A percentile compares a stretch with the other conserved stretches of the same genome.
phyloP scores from a whole-genome alignment of 768 basidiomycete genomes.

The Xanthoconium purpureum region DNA sequence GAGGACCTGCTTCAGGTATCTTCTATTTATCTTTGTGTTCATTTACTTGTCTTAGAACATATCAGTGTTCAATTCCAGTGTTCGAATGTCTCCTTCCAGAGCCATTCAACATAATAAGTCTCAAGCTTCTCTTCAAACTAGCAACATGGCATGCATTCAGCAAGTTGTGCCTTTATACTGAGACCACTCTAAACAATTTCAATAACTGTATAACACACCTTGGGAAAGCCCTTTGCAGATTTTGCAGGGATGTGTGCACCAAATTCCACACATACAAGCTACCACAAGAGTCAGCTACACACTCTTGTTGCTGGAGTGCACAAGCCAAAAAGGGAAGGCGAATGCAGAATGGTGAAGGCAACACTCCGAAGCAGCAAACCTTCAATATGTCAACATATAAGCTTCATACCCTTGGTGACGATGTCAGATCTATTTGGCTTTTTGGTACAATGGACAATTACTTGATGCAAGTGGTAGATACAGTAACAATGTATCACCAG shows the following conservation, averaged over 20 bases:
- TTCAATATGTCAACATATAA: conserved; percentile 21
- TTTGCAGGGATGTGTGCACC: neutral
- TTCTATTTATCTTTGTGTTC: neutral
- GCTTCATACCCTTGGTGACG: conserved; percentile 17
- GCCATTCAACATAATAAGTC: conserved; percentile 14
- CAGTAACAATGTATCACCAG: no score
- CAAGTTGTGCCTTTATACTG: conserved; percentile 27
- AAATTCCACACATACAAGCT: conserved; percentile 20
- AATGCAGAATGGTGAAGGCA: neutral
- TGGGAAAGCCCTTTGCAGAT: neutral
- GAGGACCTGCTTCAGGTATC: conserved; percentile 37
- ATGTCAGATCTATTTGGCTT: conserved; percentile 7
- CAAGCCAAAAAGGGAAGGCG: no score
- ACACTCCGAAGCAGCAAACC: neutral
- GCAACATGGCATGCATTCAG: conserved; percentile 25
- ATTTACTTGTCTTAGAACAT: neutral
- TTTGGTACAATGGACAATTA: conserved; percentile 29
- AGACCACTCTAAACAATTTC: conserved; percentile 22
- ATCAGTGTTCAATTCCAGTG: conserved; percentile 33
- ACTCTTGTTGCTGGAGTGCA: conserved; percentile 3
- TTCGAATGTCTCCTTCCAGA: conserved; percentile 31
- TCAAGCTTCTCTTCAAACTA: conserved; percentile 8
- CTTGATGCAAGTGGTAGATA: conserved; percentile 34
- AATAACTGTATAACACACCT: conserved; percentile 10
- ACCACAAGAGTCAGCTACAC: conserved; percentile 28